A percentile compares a stretch with the other conserved stretches of the same genome.
Conservation (phyloP, 2,329 filamentous ascomycete species). For the Trichoderma lentiforme region DNA sequence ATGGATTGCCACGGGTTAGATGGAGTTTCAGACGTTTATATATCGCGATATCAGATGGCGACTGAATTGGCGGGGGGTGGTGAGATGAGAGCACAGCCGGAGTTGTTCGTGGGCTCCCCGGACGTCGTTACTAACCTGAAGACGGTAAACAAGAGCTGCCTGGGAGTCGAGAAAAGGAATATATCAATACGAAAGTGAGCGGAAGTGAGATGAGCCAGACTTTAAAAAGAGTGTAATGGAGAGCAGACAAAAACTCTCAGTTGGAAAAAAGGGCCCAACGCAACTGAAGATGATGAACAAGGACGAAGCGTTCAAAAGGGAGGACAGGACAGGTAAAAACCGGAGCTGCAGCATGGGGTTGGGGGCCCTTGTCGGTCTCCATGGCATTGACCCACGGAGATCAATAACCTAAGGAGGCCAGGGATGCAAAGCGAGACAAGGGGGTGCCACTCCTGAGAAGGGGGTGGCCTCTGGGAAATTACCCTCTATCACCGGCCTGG, state of each 20-base stretch:
- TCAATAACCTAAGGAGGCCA: slow-evolving; percentile 12
- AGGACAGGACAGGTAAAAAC: slow-evolving; percentile 15
- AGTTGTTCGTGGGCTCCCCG: not conserved
- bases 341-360: slow-evolving; percentile 7
- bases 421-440: slow-evolving; percentile 17
- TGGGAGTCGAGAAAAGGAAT: not conserved
- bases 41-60: not conserved
- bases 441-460: slow-evolving; percentile 17
- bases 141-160: not conserved
- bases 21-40: not conserved
- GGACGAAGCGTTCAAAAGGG: slow-evolving; percentile 21
- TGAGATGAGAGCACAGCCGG: not conserved
- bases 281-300: slow-evolving; percentile 29
- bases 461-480: slow-evolving; percentile 16
- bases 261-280: slow-evolving; percentile 42
- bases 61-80: not conserved
- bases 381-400: slow-evolving; percentile 16
- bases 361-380: slow-evolving; percentile 12
- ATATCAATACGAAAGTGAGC: slow-evolving; percentile 1
- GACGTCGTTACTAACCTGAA: not conserved
- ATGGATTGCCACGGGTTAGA: slow-evolving; percentile 4
- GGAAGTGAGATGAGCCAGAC: slow-evolving; percentile 24
- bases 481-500: not conserved
- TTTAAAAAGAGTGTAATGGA: slow-evolving; percentile 55
- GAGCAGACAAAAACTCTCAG: slow-evolving; percentile 48